Conservation (phyloP, 1,284 basidiomycete species). For the Mycena sp. region DNA sequence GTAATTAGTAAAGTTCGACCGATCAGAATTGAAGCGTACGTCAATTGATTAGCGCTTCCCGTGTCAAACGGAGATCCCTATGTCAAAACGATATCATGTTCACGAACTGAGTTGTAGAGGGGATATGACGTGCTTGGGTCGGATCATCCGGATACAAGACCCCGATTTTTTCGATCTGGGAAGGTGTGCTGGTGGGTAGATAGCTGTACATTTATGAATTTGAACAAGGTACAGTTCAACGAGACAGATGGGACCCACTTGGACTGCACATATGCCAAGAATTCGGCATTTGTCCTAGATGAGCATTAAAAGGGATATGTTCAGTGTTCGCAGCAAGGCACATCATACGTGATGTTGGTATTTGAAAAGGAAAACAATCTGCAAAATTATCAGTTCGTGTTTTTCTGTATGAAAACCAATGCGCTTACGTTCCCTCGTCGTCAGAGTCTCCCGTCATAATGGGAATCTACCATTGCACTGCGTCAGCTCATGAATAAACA, state of each 20-base stretch:
- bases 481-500: background rate
- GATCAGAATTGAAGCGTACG: background rate
- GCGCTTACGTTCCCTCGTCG: slow-evolving; percentile 38
- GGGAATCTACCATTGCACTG: slow-evolving; percentile 30
- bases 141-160: slow-evolving; percentile 1
- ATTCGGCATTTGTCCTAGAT: no score
- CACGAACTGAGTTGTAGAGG: background rate
- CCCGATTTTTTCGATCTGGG: no score
- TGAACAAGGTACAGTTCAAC: no score
- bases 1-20: no score
- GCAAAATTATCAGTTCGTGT: background rate
- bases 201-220: no score
- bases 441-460: slow-evolving; percentile 34
- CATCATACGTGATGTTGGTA: slow-evolving; percentile 5
- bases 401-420: background rate
- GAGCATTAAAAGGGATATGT: no score
- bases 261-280: no score
- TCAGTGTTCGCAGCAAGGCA: no score
- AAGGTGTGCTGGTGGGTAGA: no score
- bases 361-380: slow-evolving; percentile 1
- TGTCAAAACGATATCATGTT: background rate
- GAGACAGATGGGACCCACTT: background rate
- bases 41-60: slow-evolving; percentile 2
- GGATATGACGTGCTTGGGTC: background rate
- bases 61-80: slow-evolving; percentile 11